Percentiles rank a stretch among this genome's conserved stretches.
These are phyloP conservation scores for Pseudomonodictys pantanalensis DNA, from an alignment of 495 filamentous ascomycete genomes.

Conservation along the genomic window DNA sequence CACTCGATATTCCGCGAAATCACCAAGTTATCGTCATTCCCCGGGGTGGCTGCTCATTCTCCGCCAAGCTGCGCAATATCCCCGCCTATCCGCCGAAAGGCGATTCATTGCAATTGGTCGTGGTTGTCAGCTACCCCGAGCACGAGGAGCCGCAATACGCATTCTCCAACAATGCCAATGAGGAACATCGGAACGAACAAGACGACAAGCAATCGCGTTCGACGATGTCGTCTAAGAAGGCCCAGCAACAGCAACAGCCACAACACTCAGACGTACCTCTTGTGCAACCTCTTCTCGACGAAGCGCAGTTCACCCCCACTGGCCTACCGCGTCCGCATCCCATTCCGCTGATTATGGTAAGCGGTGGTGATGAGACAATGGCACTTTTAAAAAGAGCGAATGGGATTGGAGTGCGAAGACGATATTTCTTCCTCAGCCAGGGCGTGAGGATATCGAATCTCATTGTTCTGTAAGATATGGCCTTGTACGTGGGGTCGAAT, in stretches of 20 bases:
- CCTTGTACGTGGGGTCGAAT: no score
- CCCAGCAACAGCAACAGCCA: neutral
- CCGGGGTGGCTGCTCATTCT: slow-evolving; percentile 82
- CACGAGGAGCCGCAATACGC: slow-evolving; percentile 43
- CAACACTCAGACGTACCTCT: slow-evolving; percentile 34
- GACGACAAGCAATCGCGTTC: neutral
- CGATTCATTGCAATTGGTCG: slow-evolving; percentile 67
- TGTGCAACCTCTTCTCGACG: slow-evolving; percentile 73
- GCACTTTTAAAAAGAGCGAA: slow-evolving; percentile 58
- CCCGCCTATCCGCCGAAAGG: slow-evolving; percentile 64
- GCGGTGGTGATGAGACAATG: slow-evolving; percentile 67
- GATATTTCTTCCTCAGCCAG: slow-evolving; percentile 78
- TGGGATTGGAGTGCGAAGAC: slow-evolving; percentile 67
- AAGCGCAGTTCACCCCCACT: slow-evolving; percentile 64
- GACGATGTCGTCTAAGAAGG: slow-evolving; percentile 10
- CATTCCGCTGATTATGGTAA: slow-evolving; percentile 82
- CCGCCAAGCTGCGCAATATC: slow-evolving; percentile 77
- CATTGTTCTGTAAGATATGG: slow-evolving; percentile 63
- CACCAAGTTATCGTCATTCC: slow-evolving; percentile 80
- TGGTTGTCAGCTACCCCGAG: slow-evolving; percentile 66
- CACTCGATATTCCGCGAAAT: slow-evolving; percentile 56
- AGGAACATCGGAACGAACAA: neutral
- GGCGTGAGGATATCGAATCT: slow-evolving; percentile 77
- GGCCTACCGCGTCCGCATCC: slow-evolving; percentile 70
- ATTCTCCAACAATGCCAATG: slow-evolving; percentile 39